Base-by-base conservation (phyloP, 2,329 filamentous ascomycete species). In the Aspergillus aculeatus region DNA sequence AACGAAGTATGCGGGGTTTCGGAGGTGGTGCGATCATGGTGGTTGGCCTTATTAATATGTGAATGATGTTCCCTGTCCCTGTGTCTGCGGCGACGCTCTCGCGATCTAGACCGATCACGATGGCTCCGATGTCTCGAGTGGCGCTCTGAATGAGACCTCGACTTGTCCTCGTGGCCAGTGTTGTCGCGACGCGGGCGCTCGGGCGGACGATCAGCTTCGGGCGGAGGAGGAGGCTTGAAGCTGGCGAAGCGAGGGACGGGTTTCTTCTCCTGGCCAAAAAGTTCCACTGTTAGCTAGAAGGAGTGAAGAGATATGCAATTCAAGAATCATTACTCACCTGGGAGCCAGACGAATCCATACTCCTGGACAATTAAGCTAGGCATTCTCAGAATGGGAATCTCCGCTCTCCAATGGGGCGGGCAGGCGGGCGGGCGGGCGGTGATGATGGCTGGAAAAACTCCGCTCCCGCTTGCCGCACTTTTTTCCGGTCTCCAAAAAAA, bases 191-290 rank as follows among this genome's bases (percentile, higher is more conserved):
- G 65, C 52, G 60, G 58, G 61, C 63, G 60, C 53, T 67, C 51
- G 54, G 64, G 32, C n/a, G 58, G 58, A 31, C 56, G 68, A 66
- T 66, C 66, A 58, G 63, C 62, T 54, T 66, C 58, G 47, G 65
- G 58, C 57, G 62, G 64, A 52, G 69, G 56, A 10, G 65, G 83
- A 61, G 83, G 84, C 65, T 84, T 88, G 78, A 93, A 94, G 63
- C 90, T 93, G 21, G 85, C 81, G 70, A 94, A 93, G 67, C 87
- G 91, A 10, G 90, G 90, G 23, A 89, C 80, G 47, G 71, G 63
- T 61, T 75, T 73, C 58, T 74, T 77, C 60, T 71, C 74, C 71
- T 77, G 47, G 2, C 52, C 19, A 14, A n/a, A 44, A 38, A n/a
- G 14, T 4, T 14, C 31, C 26, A 21, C 32, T 19, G 10, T 54